A percentile compares a stretch with the other conserved stretches of the same genome.
Evolutionary conservation across 2,329 filamentous ascomycete species (phyloP).

Genomic region (Parastagonospora nodorum): DNA sequence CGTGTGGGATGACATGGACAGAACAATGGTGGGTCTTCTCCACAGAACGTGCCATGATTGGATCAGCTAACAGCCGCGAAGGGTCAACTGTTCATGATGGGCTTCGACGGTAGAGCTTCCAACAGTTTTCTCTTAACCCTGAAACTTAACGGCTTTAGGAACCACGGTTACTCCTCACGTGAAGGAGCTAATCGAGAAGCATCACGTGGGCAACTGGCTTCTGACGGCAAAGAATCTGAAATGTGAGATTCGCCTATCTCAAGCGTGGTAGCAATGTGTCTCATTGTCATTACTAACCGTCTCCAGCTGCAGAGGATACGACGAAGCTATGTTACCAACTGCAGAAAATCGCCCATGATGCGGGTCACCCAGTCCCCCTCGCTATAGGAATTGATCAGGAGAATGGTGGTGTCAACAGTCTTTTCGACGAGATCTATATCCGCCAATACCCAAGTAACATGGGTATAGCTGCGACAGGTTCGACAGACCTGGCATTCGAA

Average conservation of each 20-base stretch:
- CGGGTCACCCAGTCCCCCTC: conserved; percentile 86
- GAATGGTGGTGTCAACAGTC: conserved; percentile 95
- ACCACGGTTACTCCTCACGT: conserved; percentile 84
- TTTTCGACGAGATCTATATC: conserved; percentile 94
- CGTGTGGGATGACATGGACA: conserved; percentile 75
- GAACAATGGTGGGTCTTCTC: conserved; percentile 49
- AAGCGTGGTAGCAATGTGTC: conserved; percentile 9
- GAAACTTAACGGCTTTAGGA: conserved; percentile 35
- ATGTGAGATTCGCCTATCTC: conserved; percentile 59
- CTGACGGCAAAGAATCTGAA: conserved; percentile 85
- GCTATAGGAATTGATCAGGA: conserved; percentile 94
- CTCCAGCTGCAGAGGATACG: conserved; percentile 83
- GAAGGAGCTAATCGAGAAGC: conserved; percentile 76
- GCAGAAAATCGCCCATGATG: conserved; percentile 87
- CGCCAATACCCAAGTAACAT: conserved; percentile 97
- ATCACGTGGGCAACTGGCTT: conserved; percentile 87
- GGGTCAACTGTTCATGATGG: conserved; percentile 81
- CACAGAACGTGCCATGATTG: conserved; percentile 16
- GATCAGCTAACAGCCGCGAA: conserved; percentile 57
- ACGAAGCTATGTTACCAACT: conserved; percentile 87
- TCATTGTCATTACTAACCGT: conserved; percentile 24
- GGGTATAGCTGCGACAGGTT: conserved; percentile 92
- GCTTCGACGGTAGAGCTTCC: conserved; percentile 66
- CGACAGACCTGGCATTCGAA: conserved; percentile 81
- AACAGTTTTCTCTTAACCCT: no score